Evolutionary conservation across 2,329 filamentous ascomycete species (phyloP).

Genomic region (Furcasterigmium sp.): DNA sequence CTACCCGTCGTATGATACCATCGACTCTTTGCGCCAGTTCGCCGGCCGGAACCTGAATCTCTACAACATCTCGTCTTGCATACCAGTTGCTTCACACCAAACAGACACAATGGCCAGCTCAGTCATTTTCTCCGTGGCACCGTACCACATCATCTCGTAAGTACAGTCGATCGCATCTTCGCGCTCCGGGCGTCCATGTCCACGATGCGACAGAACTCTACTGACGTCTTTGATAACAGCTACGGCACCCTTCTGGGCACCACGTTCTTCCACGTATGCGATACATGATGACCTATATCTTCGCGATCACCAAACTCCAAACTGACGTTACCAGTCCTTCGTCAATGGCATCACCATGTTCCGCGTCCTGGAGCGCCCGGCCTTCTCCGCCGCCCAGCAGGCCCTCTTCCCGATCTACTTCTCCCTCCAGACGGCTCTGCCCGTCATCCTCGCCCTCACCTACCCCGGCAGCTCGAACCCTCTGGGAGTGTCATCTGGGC

Average conservation of each 20-base stretch:
- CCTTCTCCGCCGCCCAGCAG: slow-evolving; percentile 77
- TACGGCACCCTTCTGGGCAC: slow-evolving; percentile 86
- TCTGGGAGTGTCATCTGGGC: slow-evolving; percentile 39
- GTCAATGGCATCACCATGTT: slow-evolving; percentile 70
- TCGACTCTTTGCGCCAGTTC: no score
- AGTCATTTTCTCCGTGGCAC: slow-evolving; percentile 57
- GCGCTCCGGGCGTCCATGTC: slow-evolving; percentile 2
- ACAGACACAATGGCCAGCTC: slow-evolving; percentile 38
- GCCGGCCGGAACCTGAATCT: no score
- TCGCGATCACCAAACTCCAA: not conserved
- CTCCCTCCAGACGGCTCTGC: slow-evolving; percentile 70
- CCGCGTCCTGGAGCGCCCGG: slow-evolving; percentile 67
- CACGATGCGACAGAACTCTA: not conserved
- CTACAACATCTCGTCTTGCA: no score
- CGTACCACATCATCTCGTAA: slow-evolving; percentile 74
- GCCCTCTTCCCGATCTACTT: slow-evolving; percentile 88
- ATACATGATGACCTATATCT: not conserved
- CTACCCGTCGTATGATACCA: no score
- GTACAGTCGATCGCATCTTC: slow-evolving; percentile 11
- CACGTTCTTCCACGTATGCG: slow-evolving; percentile 72
- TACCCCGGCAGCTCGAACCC: slow-evolving; percentile 59
- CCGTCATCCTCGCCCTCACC: slow-evolving; percentile 69
- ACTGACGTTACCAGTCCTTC: slow-evolving; percentile 55
- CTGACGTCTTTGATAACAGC: slow-evolving; percentile 36
- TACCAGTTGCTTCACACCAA: no score